Evolutionary conservation across 345 rosid species (phyloP), one percentile per base, ranked within the genome.

Genomic region (Alliaria petiolata): DNA sequence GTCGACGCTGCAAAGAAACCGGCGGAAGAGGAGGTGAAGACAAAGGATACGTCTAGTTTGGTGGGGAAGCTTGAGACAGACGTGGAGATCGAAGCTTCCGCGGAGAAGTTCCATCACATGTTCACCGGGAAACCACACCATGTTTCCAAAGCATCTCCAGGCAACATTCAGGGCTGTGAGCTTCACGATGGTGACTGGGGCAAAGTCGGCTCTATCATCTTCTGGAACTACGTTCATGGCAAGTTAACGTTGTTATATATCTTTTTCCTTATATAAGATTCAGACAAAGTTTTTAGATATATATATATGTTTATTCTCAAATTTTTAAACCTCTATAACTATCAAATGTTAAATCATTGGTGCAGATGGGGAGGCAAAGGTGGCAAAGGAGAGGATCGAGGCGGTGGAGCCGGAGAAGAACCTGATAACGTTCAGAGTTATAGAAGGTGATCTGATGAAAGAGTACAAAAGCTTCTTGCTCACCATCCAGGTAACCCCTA

Each of bases 161-260:
- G 57, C 6, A 75, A 72, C 7, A 20, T 84, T 7, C 60, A 80
- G 8, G 50, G 62, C 0, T 60, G 67, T 50, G 75, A 39, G 9
- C 51, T 84, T 3, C 82, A 78, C 20, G 78, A 82, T 20, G 87
- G 85, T 16, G 82, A 82, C 0, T 84, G 75, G 73, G 87, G 84
- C 2, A 65, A 61, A 5, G 34, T 39, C 0, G 85, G 80, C 13
- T 35, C 75, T 42, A 58, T 81, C 42, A 6, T 81, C 74, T 42
- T 25, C 59, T 81, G 81, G 83, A 69, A 67, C 39, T 83, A 81
- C 40, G 13, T 57, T 28, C 79, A 70, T 62, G 75, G 75, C 33
- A 72, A 70, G 60, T 70, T 35, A 5, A 63, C n/a, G n/a, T n/a
- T n/a, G n/a, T n/a, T n/a, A n/a, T n/a, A n/a, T n/a, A n/a, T n/a